Base-by-base conservation (phyloP, 176 grass and related monocot genomes). In the Saccharum officinarum region DNA sequence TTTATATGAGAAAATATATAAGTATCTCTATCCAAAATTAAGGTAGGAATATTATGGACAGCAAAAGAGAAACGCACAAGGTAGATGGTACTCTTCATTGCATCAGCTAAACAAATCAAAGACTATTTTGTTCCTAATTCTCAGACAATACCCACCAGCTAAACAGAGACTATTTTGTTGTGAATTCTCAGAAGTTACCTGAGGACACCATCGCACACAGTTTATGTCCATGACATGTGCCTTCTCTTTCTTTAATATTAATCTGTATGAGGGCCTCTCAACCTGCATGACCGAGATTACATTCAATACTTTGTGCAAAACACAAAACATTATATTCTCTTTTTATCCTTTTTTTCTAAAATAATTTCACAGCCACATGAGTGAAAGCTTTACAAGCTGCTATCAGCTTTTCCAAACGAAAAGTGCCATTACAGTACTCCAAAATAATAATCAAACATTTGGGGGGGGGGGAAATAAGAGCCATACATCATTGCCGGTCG, bases 171-270 rank as follows among this genome's bases (percentile, higher is more conserved):
- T 25, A 46, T 57, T 45, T 69, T 70, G 31, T 80, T 79, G 65
- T 10, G 45, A 83, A 33, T 59, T 80, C 23, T 31, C 37, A 41
- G 26, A n/a, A 28, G 45, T 36, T 86, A 99, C 97, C 97, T 96
- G 94, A 63, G 93, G 93, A 89, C 92, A 92, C 97, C 97, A 99
- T 59, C 67, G 84, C 18, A 99, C 92, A 62, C 79, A 92, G 67
- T 99, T 99, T 85, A 99, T 86, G 87, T 99, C 97, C 97, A 99
- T 99, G 49, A 88, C 92, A 94, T 99, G 97, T 7, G 97, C 93
- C 71, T 96, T 99, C 74, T 96, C 88, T 88, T 94, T 99, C 84
- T 91, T 99, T 61, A 94, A 77, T 55, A 92, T 66, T 86, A 96
- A 73, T 87, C 76, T 91, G 83, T 96, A 96, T 1, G 72, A 89